Evolutionary conservation across 371 early-diverging fungal species (phyloP), one percentile per base, ranked within the genome.

Genomic region (Phascolomyces articulosus): DNA sequence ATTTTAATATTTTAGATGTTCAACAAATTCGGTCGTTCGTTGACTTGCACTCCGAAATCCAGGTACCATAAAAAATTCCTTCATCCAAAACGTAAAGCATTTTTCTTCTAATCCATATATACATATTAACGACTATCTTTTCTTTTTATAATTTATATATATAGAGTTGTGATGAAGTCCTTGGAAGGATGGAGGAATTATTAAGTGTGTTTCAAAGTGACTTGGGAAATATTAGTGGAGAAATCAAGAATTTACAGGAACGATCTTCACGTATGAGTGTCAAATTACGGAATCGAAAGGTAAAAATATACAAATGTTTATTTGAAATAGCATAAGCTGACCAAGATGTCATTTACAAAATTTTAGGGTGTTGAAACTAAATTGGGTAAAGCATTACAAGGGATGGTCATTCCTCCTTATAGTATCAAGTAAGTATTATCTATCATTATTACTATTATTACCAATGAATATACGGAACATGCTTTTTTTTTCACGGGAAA

Each of bases 121-220:
- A n/a, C n/a, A n/a, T n/a, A n/a, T n/a, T n/a, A n/a, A n/a, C n/a
- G n/a, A n/a, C n/a, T n/a, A n/a, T n/a, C n/a, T n/a, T n/a, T n/a
- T n/a, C n/a, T n/a, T n/a, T n/a, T n/a, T n/a, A n/a, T n/a, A n/a
- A n/a, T n/a, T n/a, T n/a, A n/a, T n/a, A n/a, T 18, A 21, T 49
- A 20, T 62, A 86, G 76, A 78, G 86, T 9, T 93, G 96, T 70
- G 96, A 95, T 68, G 80, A 83, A 61, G 87, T 96, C 23, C 79
- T 97, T 23, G 90, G 82, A n/a, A 83, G 85, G 21, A 96, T 97
- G 96, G 96, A 96, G 64, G 79, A 79, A 44, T 74, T 95, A 26
- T 73, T 97, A 38, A 85, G 78, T 40, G 91, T 87, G 18, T 96
- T 96, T 72, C 93, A 96, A 64, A 85, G 85, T 47, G 92, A 93